A percentile compares a stretch with the other conserved stretches of the same genome.
phyloP scores from a whole-genome alignment of 1,284 basidiomycete species.

The Melampsora larici-populina region DNA sequence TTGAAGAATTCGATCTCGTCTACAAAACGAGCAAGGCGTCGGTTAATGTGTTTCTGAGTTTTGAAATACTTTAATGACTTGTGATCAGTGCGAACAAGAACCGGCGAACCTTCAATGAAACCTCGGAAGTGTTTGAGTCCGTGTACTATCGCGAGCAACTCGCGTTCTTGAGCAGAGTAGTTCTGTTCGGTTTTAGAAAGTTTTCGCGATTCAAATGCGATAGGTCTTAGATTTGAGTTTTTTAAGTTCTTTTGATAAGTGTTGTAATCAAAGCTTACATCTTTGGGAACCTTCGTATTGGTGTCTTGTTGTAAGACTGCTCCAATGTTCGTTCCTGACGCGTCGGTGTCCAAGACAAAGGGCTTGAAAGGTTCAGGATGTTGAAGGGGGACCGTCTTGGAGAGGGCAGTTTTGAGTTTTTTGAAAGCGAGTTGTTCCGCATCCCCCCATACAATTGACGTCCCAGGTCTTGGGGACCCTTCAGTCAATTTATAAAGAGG shows the following conservation, averaged over 20 bases:
- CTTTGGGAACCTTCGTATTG: neutral
- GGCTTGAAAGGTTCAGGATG: constrained; percentile 15
- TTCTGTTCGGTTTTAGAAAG: constrained; percentile 19
- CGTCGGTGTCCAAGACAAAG: no score
- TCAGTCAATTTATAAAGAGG: constrained; percentile 13
- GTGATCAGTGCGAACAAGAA: neutral
- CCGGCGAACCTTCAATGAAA: neutral
- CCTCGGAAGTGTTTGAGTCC: constrained; percentile 19
- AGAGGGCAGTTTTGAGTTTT: neutral
- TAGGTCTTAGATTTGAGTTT: neutral
- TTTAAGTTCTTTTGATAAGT: constrained; percentile 5
- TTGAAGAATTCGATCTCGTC: no score
- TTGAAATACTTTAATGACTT: constrained; percentile 17
- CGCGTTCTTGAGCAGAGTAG: no score
- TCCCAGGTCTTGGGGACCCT: neutral
- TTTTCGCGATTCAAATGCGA: constrained; percentile 16
- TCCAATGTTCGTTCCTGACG: constrained; percentile 16
- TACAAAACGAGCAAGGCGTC: neutral
- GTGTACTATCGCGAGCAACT: constrained; percentile 6
- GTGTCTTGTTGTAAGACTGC: constrained; percentile 24
- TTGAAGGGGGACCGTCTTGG: neutral
- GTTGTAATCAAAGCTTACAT: neutral
- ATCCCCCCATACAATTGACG: constrained; percentile 9
- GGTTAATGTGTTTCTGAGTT: constrained; percentile 5
- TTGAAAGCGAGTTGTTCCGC: neutral